Evolutionary conservation across 352 stramenopile genomes (phyloP).

Genomic region (Phytophthora sojae): DNA sequence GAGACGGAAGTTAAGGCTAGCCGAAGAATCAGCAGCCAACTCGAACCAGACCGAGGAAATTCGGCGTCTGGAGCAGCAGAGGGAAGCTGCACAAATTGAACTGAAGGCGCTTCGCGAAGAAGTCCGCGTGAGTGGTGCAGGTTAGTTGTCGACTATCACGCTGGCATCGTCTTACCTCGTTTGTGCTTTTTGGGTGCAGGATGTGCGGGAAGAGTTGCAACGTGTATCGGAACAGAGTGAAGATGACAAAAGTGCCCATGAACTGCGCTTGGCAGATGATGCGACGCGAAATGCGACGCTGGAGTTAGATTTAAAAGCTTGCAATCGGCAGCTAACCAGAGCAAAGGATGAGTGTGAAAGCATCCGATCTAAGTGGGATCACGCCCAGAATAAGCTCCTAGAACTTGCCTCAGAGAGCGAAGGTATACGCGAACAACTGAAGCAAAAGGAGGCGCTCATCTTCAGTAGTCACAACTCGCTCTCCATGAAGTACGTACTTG

Average conservation of each 20-base stretch:
- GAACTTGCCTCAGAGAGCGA: conserved; percentile 64
- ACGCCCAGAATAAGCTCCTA: conserved; percentile 65
- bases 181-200: conserved; percentile 26
- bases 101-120: conserved; percentile 72
- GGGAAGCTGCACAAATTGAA: conserved; percentile 58
- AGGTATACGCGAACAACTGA: conserved; percentile 70
- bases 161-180: background rate
- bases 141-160: background rate
- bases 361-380: conserved; percentile 57
- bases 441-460: conserved; percentile 77
- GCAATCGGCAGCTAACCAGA: conserved; percentile 48
- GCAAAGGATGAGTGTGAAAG: conserved; percentile 61
- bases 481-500: conserved; percentile 51
- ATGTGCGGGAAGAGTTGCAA: conserved; percentile 61
- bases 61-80: conserved; percentile 64
- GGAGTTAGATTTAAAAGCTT: conserved; percentile 70
- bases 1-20: conserved; percentile 54
- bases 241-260: conserved; percentile 48
- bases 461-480: conserved; percentile 67
- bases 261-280: conserved; percentile 61
- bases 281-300: conserved; percentile 48
- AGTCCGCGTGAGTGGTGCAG: conserved; percentile 47
- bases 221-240: conserved; percentile 41
- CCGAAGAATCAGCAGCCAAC: conserved; percentile 51
- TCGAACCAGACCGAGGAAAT: conserved; percentile 50